phyloP scores from a whole-genome alignment of 1,284 basidiomycete genomes.

The Mycena citricolor region DNA sequence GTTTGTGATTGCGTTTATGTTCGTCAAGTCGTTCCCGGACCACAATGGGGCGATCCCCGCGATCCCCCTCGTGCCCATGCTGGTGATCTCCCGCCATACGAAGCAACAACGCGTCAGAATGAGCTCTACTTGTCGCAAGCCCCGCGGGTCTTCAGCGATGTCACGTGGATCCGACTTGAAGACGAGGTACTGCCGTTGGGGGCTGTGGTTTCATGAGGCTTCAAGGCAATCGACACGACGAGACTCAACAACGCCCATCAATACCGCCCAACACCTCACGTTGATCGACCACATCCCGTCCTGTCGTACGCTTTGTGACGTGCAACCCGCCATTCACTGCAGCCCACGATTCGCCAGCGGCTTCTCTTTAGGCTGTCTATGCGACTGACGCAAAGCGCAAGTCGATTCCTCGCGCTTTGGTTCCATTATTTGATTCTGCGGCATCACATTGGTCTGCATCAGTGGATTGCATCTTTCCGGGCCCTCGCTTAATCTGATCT shows the following conservation, averaged over 20 bases:
- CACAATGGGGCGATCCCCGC: constrained; percentile 62
- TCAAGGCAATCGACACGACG: constrained; percentile 28
- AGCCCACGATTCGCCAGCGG: no score
- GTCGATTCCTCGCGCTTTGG: constrained; percentile 26
- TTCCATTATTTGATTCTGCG: constrained; percentile 15
- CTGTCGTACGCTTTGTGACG: constrained; percentile 55
- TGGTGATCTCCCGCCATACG: constrained; percentile 55
- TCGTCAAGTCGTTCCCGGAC: constrained; percentile 83
- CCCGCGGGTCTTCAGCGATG: constrained; percentile 72
- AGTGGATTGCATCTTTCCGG: constrained; percentile 33
- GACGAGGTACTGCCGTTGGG: constrained; percentile 72
- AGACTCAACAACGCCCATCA: constrained; percentile 27
- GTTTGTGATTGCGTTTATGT: constrained; percentile 87
- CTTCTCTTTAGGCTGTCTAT: constrained; percentile 55
- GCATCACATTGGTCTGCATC: constrained; percentile 59
- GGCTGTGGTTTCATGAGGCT: constrained; percentile 63
- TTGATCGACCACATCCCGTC: constrained; percentile 56
- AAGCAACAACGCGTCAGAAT: constrained; percentile 52
- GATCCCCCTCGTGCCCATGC: constrained; percentile 70
- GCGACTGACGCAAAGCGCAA: constrained; percentile 62
- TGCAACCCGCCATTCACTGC: constrained; percentile 44
- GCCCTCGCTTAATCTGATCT: neutral
- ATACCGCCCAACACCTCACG: constrained; percentile 52
- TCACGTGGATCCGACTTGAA: constrained; percentile 54
- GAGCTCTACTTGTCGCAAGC: constrained; percentile 69